These are phyloP conservation scores for Cercospora berteroae DNA, from an alignment of 2,329 filamentous ascomycete genomes.

Conservation along the genomic window DNA sequence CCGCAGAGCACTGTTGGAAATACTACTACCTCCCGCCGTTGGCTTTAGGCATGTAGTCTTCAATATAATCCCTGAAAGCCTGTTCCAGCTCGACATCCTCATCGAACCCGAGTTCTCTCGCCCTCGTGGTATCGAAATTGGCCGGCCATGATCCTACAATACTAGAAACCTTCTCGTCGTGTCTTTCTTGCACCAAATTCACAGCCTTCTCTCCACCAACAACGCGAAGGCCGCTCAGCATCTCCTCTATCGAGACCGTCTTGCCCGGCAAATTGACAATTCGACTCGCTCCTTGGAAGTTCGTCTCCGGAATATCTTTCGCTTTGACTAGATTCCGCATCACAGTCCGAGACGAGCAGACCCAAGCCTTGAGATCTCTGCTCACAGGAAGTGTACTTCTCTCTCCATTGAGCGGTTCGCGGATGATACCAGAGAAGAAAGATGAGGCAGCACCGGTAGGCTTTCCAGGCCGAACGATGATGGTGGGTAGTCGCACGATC, in stretches of 20 bases:
- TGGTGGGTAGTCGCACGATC: slow-evolving; percentile 45
- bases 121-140: not conserved
- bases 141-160: not conserved
- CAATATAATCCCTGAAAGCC: slow-evolving; percentile 5
- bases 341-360: slow-evolving; percentile 5
- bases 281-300: not conserved
- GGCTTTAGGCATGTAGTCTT: not conserved
- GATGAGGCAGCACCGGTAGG: slow-evolving; percentile 49
- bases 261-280: slow-evolving; percentile 7
- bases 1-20: not conserved
- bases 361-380: slow-evolving; percentile 6
- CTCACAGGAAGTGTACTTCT: not conserved
- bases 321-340: slow-evolving; percentile 8
- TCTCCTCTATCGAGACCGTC: slow-evolving; percentile 6
- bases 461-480: slow-evolving; percentile 46
- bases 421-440: slow-evolving; percentile 49
- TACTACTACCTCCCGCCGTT: not conserved
- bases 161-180: not conserved
- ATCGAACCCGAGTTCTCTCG: slow-evolving; percentile 1
- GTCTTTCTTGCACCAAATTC: not conserved
- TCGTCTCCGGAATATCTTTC: slow-evolving; percentile 6
- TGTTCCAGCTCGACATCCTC: slow-evolving; percentile 5
- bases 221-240: not conserved
- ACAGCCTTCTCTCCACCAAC: slow-evolving; percentile 7
- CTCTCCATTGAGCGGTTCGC: slow-evolving; percentile 40